Base-by-base conservation (phyloP, 768 basidiomycete genomes). In the Austroboletus eburneus region DNA sequence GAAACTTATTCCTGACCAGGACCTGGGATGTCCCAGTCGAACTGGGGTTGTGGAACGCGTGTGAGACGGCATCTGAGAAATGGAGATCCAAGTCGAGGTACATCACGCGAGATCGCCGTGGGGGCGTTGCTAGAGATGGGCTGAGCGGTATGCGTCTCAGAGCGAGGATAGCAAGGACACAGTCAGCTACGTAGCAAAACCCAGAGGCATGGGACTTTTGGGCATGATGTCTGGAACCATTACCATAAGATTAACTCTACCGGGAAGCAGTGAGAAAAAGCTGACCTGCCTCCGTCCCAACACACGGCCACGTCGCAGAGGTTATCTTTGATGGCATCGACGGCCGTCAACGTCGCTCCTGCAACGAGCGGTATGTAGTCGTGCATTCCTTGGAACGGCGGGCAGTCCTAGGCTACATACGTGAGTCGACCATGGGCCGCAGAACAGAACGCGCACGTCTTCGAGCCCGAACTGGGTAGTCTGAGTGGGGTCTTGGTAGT, bases 131-230 rank as follows among this genome's bases (percentile, higher is more conserved):
- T 17, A 44, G 20, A 37, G 48, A 43, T 40, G 57, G 45, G 25
- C 29, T 44, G 42, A 61, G 52, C 1, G 57, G 53, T 5, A 68
- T 50, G 17, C 73, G 73, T 52, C 78, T 81, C 35, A 96, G 74
- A 4, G 77, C 70, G 46, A 94, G 76, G 48, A 96, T 81, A 1
- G 85, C 85, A 2, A 97, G 76, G 9, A 92, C 78, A 45, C 86
- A 83, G 61, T 97, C 94, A 2, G 91, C 87, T 18, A 97, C 87
- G 61, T 96, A 98, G 71, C 94, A 98, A 67, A 89, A 98, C 0
- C 94, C 94, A 4, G 87, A 81, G 1, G 92, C 92, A 35, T 71
- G 73, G 0, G 79, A 74, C 61, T 89, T 85, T 42, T 81, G 78
- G 0, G 89, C 88, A 57, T 96, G 94, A 57, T 95, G 94, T 57